phyloP scores from a whole-genome alignment of 257 asterid species.

The Plectranthus barbatus region DNA sequence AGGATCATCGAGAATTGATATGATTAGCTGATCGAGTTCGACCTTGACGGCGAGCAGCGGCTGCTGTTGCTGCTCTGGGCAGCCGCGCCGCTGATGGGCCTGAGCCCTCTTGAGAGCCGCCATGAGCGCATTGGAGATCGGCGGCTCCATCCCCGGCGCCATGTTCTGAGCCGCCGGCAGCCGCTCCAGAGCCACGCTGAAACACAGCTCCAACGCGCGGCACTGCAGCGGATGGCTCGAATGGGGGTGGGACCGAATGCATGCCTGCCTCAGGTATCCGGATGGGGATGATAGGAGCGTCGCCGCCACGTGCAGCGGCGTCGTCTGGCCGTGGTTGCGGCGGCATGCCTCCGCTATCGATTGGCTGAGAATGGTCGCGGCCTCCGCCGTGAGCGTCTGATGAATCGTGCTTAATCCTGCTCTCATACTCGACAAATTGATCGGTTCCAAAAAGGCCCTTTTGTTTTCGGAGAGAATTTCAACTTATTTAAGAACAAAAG shows the following conservation, averaged over 20 bases:
- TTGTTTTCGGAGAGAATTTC: no score
- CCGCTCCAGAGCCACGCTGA: no score
- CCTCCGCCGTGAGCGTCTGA: slow-evolving; percentile 75
- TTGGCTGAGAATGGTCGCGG: slow-evolving; percentile 50
- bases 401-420: slow-evolving; percentile 70
- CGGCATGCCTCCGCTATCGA: slow-evolving; percentile 70
- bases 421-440: slow-evolving; percentile 36
- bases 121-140: slow-evolving; percentile 79
- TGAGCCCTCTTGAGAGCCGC: no score
- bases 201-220: no score
- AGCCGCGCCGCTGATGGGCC: no score
- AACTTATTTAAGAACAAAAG: background rate
- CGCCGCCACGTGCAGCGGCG: no score
- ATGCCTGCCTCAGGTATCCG: slow-evolving; percentile 62
- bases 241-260: slow-evolving; percentile 80
- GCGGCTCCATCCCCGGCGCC: slow-evolving; percentile 53
- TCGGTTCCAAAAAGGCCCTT: background rate
- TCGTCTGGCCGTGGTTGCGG: slow-evolving; percentile 80
- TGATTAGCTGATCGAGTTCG: slow-evolving; percentile 71
- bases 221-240: slow-evolving; percentile 84
- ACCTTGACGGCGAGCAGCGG: slow-evolving; percentile 80
- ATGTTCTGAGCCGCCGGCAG: slow-evolving; percentile 51
- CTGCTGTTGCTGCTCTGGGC: no score
- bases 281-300: slow-evolving; percentile 60
- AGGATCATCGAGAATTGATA: no score